phyloP scores from a whole-genome alignment of 768 basidiomycete species.

The Boletus barrowsii region DNA sequence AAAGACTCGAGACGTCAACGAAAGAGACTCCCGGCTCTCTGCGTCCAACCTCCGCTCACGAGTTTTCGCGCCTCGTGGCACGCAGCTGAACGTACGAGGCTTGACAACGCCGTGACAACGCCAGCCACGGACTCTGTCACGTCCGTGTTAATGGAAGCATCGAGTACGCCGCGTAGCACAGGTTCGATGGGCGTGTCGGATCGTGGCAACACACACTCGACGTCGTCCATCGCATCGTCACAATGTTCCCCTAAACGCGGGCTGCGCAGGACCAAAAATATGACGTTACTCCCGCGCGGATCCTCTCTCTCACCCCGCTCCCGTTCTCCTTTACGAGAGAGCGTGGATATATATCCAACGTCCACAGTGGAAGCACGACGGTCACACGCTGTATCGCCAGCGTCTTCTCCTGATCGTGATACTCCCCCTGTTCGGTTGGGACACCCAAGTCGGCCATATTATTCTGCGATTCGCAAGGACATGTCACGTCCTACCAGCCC shows the following conservation, averaged over 20 bases:
- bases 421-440: slow-evolving; percentile 40
- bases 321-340: slow-evolving; percentile 21
- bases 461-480: slow-evolving; percentile 50
- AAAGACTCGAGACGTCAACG: slow-evolving; percentile 15
- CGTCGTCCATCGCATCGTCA: slow-evolving; percentile 23
- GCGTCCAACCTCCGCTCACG: slow-evolving; percentile 12
- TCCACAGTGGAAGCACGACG: slow-evolving; percentile 19
- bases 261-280: slow-evolving; percentile 39
- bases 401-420: slow-evolving; percentile 22
- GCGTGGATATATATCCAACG: slow-evolving; percentile 15
- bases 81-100: slow-evolving; percentile 1
- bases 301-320: slow-evolving; percentile 22
- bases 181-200: slow-evolving; percentile 18
- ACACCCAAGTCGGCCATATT: slow-evolving; percentile 52
- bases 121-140: slow-evolving; percentile 17
- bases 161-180: slow-evolving; percentile 19
- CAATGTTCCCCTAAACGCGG: slow-evolving; percentile 31
- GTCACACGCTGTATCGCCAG: slow-evolving; percentile 19
- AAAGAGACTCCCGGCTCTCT: slow-evolving; percentile 22
- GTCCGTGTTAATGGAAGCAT: slow-evolving; percentile 22
- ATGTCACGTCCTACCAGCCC: slow-evolving; percentile 42
- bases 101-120: slow-evolving; percentile 3
- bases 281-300: slow-evolving; percentile 31
- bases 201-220: slow-evolving; percentile 15
- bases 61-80: slow-evolving; percentile 15